Conservation (phyloP, 2,329 filamentous ascomycete species). For the Phyllosticta citriasiana region DNA sequence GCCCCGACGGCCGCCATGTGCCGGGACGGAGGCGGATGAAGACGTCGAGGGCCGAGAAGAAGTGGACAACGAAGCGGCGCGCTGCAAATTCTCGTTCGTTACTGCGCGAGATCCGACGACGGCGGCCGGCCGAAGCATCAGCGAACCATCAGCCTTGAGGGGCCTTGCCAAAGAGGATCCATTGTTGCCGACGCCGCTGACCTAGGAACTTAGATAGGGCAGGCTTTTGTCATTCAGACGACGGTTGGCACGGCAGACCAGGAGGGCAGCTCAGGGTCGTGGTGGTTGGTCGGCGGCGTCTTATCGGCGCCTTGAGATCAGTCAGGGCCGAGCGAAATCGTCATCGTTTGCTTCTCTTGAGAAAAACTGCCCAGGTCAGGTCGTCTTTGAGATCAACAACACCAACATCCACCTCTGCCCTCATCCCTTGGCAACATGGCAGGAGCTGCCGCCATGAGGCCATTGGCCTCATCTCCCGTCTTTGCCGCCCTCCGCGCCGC, state of each 20-base stretch:
- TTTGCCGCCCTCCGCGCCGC: slow-evolving; percentile 21
- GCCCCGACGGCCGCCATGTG: neutral
- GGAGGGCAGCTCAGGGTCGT: neutral
- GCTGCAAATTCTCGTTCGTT: neutral
- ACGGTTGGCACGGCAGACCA: neutral
- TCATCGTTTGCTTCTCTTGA: slow-evolving; percentile 5
- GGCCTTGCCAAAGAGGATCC: neutral
- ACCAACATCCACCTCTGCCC: neutral
- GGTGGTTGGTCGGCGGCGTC: neutral
- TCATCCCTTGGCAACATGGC: slow-evolving; percentile 9
- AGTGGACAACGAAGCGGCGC: neutral
- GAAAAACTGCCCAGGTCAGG: slow-evolving; percentile 3
- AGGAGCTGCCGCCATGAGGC: slow-evolving; percentile 26
- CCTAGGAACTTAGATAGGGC: neutral
- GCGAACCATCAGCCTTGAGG: neutral
- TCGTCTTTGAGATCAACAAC: neutral
- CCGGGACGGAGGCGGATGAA: neutral
- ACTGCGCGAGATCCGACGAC: neutral
- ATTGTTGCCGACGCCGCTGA: neutral
- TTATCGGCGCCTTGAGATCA: slow-evolving; percentile 4
- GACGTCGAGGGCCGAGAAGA: neutral
- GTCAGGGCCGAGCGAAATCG: slow-evolving; percentile 8
- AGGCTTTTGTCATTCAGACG: neutral
- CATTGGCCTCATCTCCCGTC: slow-evolving; percentile 21
- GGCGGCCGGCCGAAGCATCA: neutral